Evolutionary conservation across 2,329 filamentous ascomycete genomes (phyloP).

Genomic region (Botrytis fabae): DNA sequence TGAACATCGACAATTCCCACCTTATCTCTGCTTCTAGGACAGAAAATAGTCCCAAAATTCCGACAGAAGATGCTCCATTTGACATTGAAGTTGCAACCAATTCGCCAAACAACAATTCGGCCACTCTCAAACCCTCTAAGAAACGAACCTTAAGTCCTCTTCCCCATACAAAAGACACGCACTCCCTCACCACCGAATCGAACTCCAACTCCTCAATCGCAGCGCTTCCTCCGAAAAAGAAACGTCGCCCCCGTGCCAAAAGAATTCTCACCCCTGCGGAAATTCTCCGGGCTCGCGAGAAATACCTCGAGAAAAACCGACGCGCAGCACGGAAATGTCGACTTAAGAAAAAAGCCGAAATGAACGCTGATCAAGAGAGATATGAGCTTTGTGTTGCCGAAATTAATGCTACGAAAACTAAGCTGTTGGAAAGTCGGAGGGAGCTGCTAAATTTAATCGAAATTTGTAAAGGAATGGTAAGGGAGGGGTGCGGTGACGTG

Average conservation of each 20-base stretch:
- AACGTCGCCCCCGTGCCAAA: slow-evolving; percentile 8
- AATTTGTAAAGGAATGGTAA: slow-evolving; percentile 6
- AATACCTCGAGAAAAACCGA: slow-evolving; percentile 9
- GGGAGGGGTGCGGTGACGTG: background rate
- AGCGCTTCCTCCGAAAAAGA: background rate
- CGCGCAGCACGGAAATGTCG: slow-evolving; percentile 11
- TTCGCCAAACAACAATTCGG: background rate
- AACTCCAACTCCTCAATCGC: background rate
- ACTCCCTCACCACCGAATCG: background rate
- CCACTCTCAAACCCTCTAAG: background rate
- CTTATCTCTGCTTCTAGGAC: background rate
- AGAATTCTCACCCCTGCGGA: background rate
- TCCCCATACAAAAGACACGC: background rate
- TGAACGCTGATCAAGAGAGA: background rate
- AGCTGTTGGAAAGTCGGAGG: background rate
- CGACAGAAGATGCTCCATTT: background rate
- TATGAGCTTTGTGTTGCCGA: background rate
- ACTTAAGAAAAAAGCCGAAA: slow-evolving; percentile 13
- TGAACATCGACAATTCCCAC: background rate
- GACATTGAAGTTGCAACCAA: background rate
- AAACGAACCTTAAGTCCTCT: background rate
- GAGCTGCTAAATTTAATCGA: slow-evolving; percentile 1
- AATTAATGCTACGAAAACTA: background rate
- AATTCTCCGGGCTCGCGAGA: background rate
- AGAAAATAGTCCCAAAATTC: background rate